Percentiles rank a stretch among this genome's conserved stretches.
phyloP scores from a whole-genome alignment of 768 basidiomycete species.

The Lactarius evosmus region DNA sequence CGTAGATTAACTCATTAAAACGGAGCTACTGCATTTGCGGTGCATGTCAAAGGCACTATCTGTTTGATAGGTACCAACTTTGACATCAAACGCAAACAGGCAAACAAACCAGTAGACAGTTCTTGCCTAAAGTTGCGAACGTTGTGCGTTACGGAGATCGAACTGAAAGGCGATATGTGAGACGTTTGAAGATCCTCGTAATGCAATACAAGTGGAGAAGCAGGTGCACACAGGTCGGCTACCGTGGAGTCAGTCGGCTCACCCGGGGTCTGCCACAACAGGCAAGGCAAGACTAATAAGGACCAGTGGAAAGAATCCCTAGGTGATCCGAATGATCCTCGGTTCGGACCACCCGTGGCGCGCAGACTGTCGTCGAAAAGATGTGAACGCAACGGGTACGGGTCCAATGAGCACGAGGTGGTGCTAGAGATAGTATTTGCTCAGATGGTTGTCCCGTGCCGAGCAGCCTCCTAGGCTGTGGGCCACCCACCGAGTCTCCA shows the following conservation, averaged over 20 bases:
- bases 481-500: not conserved
- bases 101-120: not conserved
- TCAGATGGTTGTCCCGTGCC: not conserved
- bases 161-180: too few relatives aligned
- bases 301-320: not conserved
- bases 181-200: not conserved
- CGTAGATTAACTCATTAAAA: not conserved
- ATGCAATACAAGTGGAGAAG: not conserved
- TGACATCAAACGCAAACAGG: not conserved
- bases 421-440: not conserved
- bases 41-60: not conserved
- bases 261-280: not conserved
- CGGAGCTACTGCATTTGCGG: not conserved
- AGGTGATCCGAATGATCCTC: not conserved
- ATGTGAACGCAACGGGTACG: not conserved
- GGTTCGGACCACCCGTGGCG: not conserved
- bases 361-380: not conserved
- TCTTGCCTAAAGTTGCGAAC: not conserved
- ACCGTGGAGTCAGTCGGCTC: not conserved
- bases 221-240: not conserved
- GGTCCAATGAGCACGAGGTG: not conserved
- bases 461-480: not conserved
- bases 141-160: not conserved
- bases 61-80: not conserved
- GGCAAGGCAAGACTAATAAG: too few relatives aligned